phyloP scores from a whole-genome alignment of 2,329 filamentous ascomycete genomes.

The Colletotrichum brevisporum region DNA sequence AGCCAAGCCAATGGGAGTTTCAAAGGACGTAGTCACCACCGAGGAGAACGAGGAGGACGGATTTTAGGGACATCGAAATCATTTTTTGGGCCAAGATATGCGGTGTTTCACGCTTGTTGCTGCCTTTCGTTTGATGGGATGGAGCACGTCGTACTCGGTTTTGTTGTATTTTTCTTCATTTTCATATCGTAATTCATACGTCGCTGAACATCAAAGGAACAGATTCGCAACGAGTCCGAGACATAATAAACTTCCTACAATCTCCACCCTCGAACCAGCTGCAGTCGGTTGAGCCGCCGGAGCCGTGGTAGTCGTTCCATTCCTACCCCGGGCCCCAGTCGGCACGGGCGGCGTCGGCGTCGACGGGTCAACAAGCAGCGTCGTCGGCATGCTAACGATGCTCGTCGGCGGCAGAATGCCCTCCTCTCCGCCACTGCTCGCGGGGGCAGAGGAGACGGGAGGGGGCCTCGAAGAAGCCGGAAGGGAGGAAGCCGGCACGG shows the following conservation, averaged over 20 bases:
- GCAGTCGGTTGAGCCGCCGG: conserved; percentile 15
- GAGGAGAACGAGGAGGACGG: no score
- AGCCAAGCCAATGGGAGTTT: no score
- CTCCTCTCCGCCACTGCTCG: neutral
- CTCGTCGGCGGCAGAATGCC: conserved; percentile 29
- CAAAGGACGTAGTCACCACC: no score
- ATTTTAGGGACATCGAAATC: no score
- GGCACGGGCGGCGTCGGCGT: conserved; percentile 25
- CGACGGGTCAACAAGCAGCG: conserved; percentile 26
- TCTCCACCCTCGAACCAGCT: conserved; percentile 15
- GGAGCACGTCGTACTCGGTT: no score
- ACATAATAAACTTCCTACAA: neutral
- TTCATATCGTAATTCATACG: no score
- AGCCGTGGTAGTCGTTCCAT: conserved; percentile 20
- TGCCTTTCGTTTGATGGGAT: no score
- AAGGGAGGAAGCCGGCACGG: neutral
- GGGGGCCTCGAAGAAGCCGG: neutral
- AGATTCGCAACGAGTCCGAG: neutral
- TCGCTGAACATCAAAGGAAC: neutral
- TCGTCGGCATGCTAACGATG: conserved; percentile 20
- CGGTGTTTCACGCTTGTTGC: no score
- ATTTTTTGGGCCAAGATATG: no score
- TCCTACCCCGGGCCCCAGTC: conserved; percentile 7
- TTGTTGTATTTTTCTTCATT: no score
- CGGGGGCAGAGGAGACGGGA: neutral